Base-by-base conservation (phyloP, 805 yeast species). In the Yarrowia hollandica region DNA sequence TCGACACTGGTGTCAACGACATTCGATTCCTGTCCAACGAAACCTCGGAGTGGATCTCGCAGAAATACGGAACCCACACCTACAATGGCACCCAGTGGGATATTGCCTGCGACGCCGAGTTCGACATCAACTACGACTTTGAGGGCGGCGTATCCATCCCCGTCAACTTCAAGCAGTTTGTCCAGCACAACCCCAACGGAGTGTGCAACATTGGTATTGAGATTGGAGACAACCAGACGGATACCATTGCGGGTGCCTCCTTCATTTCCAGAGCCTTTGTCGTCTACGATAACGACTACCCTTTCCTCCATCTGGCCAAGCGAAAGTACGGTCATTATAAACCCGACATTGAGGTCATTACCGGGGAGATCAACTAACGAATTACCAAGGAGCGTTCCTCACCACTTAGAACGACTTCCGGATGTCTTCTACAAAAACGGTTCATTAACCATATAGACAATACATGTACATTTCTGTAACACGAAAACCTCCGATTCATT, bases 101-200 rank as follows among this genome's bases (percentile, higher is more conserved):
- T 10, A 33, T 48, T 11, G 21, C 38, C 21, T 48, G 55, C n/a
- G 39, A 48, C 28, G 55, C 55, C 11, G 55, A 48, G 10, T 48
- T 48, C 30, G 55, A 48, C 21, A 31, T 48, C 55, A 48, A 48
- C 39, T 48, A 48, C 39, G 55, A 48, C 22, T 48, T 48, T 22
- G 55, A 48, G 3, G 55, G 55, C 3, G 55, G 55, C 11, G 55
- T 48, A 5, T 31, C 55, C 1, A 48, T 48, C 9, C 55, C 55
- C 7, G 55, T 48, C 30, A 48, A 48, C 55, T 48, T 48, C 39
- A 48, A 48, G 38, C 55, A 62, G 35, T 63, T 62, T 60, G 60
- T 60, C 25, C 61, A 63, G 12, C 30, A 30, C 14, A 30, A 59
- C 5, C 57, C 46, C 12, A 60, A 34, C n/a, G 60, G 54, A 8